Evolutionary conservation across 352 stramenopile species (phyloP).

Genomic region (Phytopythium sindhum): DNA sequence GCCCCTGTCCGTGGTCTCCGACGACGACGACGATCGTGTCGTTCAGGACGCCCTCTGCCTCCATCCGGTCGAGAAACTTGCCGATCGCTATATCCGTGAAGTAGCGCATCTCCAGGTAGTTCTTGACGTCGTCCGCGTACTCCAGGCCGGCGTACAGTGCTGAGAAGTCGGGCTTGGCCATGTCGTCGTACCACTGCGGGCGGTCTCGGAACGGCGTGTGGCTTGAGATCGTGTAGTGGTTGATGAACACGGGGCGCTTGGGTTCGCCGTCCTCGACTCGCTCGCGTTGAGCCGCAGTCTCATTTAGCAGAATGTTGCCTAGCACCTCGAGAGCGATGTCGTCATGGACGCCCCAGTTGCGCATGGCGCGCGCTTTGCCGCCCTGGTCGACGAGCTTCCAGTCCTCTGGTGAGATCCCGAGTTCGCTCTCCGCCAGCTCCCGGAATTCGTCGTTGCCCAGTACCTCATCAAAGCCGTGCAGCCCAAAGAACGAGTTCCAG

Average conservation of each 20-base stretch:
- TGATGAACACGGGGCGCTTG: conserved; percentile 49
- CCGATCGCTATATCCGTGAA: conserved; percentile 55
- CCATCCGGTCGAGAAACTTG: conserved; percentile 51
- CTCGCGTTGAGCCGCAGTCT: conserved; percentile 25
- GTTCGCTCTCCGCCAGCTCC: conserved; percentile 20
- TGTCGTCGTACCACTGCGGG: conserved; percentile 33
- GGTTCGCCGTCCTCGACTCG: conserved; percentile 14
- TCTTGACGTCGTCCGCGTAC: conserved; percentile 28
- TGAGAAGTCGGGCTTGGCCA: conserved; percentile 48
- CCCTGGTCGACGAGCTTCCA: conserved; percentile 45
- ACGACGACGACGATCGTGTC: conserved; percentile 59
- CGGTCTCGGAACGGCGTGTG: conserved; percentile 35
- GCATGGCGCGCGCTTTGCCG: conserved; percentile 9
- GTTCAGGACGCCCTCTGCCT: conserved; percentile 40
- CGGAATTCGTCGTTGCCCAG: conserved; percentile 37
- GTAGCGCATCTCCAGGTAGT: conserved; percentile 56
- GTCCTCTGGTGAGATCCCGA: conserved; percentile 28
- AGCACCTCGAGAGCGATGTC: conserved; percentile 44
- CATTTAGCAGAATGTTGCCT: conserved; percentile 30
- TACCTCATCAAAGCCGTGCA: conserved; percentile 50
- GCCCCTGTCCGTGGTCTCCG: conserved; percentile 54
- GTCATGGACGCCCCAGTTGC: conserved; percentile 48
- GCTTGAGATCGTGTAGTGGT: conserved; percentile 61
- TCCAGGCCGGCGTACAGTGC: conserved; percentile 34
- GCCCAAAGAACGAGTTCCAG: conserved; percentile 44